A percentile compares a stretch with the other conserved stretches of the same genome.
Conservation (phyloP, 306 rosid species). For the Casuarina glauca region DNA sequence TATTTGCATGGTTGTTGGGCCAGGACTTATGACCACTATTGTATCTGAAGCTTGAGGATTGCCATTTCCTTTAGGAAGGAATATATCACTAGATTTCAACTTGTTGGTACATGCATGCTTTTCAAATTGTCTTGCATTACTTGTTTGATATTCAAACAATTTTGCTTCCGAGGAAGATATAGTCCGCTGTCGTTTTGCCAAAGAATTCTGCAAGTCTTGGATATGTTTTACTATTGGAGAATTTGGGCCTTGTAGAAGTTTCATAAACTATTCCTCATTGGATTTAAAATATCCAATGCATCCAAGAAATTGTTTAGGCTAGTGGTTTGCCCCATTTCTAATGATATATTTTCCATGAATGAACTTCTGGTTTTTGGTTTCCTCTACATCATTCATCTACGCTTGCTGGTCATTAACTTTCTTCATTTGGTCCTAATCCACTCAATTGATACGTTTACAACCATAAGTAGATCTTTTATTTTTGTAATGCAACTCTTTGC, state of each 20-base stretch:
- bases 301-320: slow-evolving; percentile 49
- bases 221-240: slow-evolving; percentile 65
- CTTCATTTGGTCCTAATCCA: slow-evolving; percentile 35
- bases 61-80: slow-evolving; percentile 24
- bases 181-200: slow-evolving; percentile 35
- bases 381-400: slow-evolving; percentile 43
- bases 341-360: slow-evolving; percentile 35
- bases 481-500: slow-evolving; percentile 38
- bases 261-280: slow-evolving; percentile 70
- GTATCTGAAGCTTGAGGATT: slow-evolving; percentile 34
- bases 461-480: slow-evolving; percentile 37
- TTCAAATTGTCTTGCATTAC: slow-evolving; percentile 37
- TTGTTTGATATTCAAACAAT: slow-evolving; percentile 28
- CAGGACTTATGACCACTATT: slow-evolving; percentile 55
- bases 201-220: slow-evolving; percentile 44
- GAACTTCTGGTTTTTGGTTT: slow-evolving; percentile 46
- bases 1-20: slow-evolving; percentile 24
- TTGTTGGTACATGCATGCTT: slow-evolving; percentile 11
- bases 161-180: slow-evolving; percentile 21
- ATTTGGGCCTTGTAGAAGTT: slow-evolving; percentile 72
- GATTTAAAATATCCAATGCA: slow-evolving; percentile 64
- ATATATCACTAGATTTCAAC: slow-evolving; percentile 26
- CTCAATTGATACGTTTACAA: slow-evolving; percentile 45
- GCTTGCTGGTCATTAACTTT: slow-evolving; percentile 22
- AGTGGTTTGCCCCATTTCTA: slow-evolving; percentile 41